Evolutionary conservation across 805 yeast genomes (phyloP), one percentile per base, ranked within the genome.

Genomic region (Ogataea siamensis): DNA sequence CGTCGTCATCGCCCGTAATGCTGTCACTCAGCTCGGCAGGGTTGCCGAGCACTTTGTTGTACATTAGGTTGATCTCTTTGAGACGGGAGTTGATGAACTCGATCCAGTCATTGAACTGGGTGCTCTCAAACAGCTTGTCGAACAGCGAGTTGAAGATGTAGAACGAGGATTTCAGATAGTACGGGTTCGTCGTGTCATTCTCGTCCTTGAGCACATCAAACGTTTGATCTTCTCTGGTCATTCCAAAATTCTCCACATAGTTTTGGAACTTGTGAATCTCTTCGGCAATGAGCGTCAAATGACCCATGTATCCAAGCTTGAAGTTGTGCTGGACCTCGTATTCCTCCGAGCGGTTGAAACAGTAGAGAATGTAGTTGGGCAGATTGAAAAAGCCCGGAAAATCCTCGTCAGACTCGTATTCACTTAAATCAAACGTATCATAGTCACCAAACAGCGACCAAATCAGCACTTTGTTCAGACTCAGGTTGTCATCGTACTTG

Each of bases 291-390:
- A 76, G 57, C 12, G 76, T 73, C 33, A 76, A 54, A 56, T 76
- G 82, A 0, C 82, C 82, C 76, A 76, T 73, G 50, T 74, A 76
- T 0, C 82, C 82, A 3, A 77, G 71, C 30, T 76, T 60, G 18
- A 76, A 70, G n/a, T 58, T 63, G 4, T 55, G 59, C 10, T 45
- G 38, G 36, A 57, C 58, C 47, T 73, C 66, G 33, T 44, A 46
- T 12, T 50, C 49, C 17, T 50, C 53, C 0, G 66, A 61, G n/a
- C 41, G 32, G 6, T 53, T 47, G 44, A 50, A 58, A 34, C 63
- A 55, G 34, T 43, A 51, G 7, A 62, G 41, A 8, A 62, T 57
- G 35, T 52, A 60, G 29, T 46, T 44, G 5, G 65, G 57, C 12
- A 60, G 39, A 28, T 57, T 55, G 49, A 62, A 60, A 42, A 54